phyloP scores from a whole-genome alignment of 257 asterid species.

The Solanum tarijense region DNA sequence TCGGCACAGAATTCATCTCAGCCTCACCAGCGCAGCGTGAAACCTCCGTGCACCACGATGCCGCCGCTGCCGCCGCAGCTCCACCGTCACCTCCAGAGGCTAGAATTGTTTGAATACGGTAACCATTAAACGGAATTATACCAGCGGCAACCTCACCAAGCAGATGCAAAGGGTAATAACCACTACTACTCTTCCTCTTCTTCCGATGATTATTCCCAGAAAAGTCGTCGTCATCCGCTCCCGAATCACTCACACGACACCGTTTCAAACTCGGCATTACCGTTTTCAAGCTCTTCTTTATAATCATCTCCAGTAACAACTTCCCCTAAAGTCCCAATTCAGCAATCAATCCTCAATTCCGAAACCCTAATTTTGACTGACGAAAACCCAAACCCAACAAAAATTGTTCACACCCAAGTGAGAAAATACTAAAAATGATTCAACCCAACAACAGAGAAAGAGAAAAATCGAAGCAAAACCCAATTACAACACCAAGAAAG shows the following conservation, averaged over 20 bases:
- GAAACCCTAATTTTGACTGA: conserved; percentile 15
- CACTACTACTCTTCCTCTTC: conserved; percentile 43
- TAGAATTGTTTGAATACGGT: conserved; percentile 35
- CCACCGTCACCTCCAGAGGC: conserved; percentile 15
- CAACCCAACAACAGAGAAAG: not conserved
- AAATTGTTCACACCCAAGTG: not conserved
- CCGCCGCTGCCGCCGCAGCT: conserved; percentile 13
- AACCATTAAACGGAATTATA: conserved; percentile 43
- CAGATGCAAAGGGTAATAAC: conserved; percentile 53
- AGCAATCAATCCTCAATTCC: conserved; percentile 8
- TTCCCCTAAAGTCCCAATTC: conserved; percentile 1
- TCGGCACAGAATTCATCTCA: conserved; percentile 18
- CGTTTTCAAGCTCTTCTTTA: conserved; percentile 79
- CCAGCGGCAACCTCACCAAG: conserved; percentile 72
- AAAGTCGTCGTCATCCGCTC: conserved; percentile 53
- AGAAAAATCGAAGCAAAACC: not conserved
- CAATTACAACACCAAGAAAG: not conserved
- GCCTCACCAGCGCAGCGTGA: conserved; percentile 7
- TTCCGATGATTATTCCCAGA: conserved; percentile 49
- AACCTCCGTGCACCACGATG: conserved; percentile 19
- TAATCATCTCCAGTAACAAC: conserved; percentile 43
- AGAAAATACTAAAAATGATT: not conserved
- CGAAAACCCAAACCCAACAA: not conserved
- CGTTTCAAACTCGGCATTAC: conserved; percentile 96
- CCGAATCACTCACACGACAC: conserved; percentile 52